Percentiles rank a stretch among this genome's conserved stretches.
These are phyloP conservation scores for Stevia rebaudiana DNA, from an alignment of 140 eudicot species.

Conservation along the genomic window DNA sequence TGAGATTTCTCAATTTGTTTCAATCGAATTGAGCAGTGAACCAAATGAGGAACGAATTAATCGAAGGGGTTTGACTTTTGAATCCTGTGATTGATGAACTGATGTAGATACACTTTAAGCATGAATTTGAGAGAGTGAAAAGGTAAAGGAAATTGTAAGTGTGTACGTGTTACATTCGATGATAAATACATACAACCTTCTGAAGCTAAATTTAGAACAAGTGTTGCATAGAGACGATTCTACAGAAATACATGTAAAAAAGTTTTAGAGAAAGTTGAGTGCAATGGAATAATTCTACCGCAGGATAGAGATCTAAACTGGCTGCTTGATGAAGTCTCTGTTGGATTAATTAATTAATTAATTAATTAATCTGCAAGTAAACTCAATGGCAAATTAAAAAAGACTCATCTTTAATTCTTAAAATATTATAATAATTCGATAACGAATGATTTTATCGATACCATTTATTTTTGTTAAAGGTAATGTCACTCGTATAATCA, in stretches of 20 bases:
- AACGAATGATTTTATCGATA: too few species aligned
- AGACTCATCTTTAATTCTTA: too few species aligned
- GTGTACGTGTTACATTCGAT: slow-evolving; percentile 19
- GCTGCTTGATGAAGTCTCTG: slow-evolving; percentile 12
- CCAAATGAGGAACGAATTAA: slow-evolving; percentile 9
- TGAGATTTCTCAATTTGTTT: not conserved
- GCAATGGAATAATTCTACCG: slow-evolving; percentile 8
- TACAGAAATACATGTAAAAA: slow-evolving; percentile 5
- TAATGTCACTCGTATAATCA: too few species aligned
- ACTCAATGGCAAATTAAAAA: not conserved
- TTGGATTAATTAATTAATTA: not conserved
- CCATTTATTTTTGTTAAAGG: too few species aligned
- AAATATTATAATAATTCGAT: too few species aligned
- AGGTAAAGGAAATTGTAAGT: slow-evolving; percentile 2
- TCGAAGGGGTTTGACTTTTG: slow-evolving; percentile 12
- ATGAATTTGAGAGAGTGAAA: not conserved
- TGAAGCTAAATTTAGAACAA: slow-evolving; percentile 8
- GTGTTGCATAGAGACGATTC: slow-evolving; percentile 18
- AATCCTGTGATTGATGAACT: not conserved
- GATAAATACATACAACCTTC: not conserved
- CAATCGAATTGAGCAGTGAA: not conserved
- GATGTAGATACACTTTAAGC: not conserved
- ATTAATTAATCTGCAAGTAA: slow-evolving; percentile 18
- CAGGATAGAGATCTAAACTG: slow-evolving; percentile 21
- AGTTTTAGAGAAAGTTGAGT: slow-evolving; percentile 4